Percentiles rank a stretch among this genome's conserved stretches.
Conservation (phyloP, 73 alveolate species). For the Paramecium pentaurelia region DNA sequence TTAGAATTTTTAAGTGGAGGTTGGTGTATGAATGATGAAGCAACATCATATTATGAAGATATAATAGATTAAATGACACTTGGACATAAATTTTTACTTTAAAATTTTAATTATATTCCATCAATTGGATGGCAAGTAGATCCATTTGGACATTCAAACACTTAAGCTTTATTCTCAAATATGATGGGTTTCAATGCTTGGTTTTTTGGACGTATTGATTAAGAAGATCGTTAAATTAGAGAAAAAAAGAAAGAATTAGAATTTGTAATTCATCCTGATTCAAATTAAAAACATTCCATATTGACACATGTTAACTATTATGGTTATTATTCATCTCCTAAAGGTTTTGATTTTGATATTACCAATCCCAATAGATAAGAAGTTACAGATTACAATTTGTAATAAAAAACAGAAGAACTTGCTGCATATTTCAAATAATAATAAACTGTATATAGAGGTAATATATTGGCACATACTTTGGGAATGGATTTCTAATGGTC, state of each 20-base stretch:
- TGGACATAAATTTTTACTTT: slow-evolving; percentile 85
- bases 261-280: slow-evolving; percentile 83
- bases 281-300: neutral
- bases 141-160: slow-evolving; percentile 94
- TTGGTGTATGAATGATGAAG: slow-evolving; percentile 93
- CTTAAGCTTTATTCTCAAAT: slow-evolving; percentile 83
- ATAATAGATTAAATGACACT: slow-evolving; percentile 79
- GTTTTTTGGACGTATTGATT: slow-evolving; percentile 87
- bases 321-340: slow-evolving; percentile 31
- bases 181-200: slow-evolving; percentile 91
- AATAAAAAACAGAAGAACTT: slow-evolving; percentile 52
- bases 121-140: slow-evolving; percentile 95
- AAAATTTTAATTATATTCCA: slow-evolving; percentile 83
- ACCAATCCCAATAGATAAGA: neutral
- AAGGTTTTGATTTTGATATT: slow-evolving; percentile 41
- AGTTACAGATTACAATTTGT: neutral
- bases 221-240: slow-evolving; percentile 78
- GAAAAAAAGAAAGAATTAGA: slow-evolving; percentile 78
- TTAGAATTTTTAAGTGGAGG: slow-evolving; percentile 90
- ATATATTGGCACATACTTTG: slow-evolving; percentile 70
- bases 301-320: slow-evolving; percentile 45
- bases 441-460: slow-evolving; percentile 65
- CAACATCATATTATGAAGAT: slow-evolving; percentile 84
- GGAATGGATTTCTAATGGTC: slow-evolving; percentile 83
- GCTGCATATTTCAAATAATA: slow-evolving; percentile 66